phyloP scores from a whole-genome alignment of 1,139 yeast species.

The Zygoascus meyerae region DNA sequence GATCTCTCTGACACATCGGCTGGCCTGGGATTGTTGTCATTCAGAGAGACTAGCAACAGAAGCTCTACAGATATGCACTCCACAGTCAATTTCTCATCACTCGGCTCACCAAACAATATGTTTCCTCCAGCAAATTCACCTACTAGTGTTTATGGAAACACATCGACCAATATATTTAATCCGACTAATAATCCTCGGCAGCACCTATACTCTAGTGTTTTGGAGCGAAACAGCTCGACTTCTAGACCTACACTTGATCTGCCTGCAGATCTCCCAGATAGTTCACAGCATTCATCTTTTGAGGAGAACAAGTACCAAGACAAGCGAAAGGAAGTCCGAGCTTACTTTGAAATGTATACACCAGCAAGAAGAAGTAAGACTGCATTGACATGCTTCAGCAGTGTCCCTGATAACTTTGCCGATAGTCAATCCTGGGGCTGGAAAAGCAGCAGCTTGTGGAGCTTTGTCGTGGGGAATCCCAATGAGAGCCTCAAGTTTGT shows the following conservation, averaged over 20 bases:
- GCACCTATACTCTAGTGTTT: too few species aligned
- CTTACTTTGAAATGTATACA: conserved; percentile 47
- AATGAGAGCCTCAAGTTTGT: conserved; percentile 41
- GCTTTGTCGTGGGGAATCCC: conserved; percentile 41
- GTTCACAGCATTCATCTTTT: too few species aligned
- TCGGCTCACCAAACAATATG: too few species aligned
- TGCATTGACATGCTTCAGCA: conserved; percentile 45
- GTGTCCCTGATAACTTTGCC: conserved; percentile 47
- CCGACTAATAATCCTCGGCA: too few species aligned
- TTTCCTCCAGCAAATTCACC: too few species aligned
- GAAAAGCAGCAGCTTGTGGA: conserved; percentile 47
- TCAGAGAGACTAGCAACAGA: not conserved
- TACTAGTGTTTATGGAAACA: too few species aligned
- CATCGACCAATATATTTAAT: too few species aligned
- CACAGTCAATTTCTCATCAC: not conserved
- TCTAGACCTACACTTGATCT: too few species aligned
- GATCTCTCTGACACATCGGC: not conserved
- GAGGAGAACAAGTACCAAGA: conserved; percentile 28
- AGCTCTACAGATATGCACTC: not conserved
- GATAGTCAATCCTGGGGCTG: conserved; percentile 53
- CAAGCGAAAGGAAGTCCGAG: conserved; percentile 40
- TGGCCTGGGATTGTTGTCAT: not conserved
- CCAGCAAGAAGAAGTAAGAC: conserved; percentile 44
- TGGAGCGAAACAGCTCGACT: too few species aligned
- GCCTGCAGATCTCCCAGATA: too few species aligned